phyloP scores from a whole-genome alignment of 2,329 filamentous ascomycete genomes.

The Pyricularia pennisetigena region DNA sequence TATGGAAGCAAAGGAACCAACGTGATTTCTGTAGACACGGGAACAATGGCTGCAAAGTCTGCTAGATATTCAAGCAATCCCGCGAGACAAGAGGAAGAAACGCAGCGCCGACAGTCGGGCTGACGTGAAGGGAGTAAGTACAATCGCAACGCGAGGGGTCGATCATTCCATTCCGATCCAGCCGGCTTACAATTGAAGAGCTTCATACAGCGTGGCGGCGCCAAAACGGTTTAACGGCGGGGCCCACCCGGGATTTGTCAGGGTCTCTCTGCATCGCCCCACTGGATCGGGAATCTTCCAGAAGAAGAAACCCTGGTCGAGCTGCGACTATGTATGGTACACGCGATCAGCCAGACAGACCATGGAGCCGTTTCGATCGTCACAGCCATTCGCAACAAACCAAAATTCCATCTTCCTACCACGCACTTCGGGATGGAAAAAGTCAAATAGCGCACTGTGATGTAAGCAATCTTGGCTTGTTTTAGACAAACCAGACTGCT shows the following conservation, averaged over 20 bases:
- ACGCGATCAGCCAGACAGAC: too few species aligned
- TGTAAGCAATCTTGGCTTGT: not conserved
- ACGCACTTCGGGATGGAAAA: not conserved
- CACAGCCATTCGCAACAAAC: too few species aligned
- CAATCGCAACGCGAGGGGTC: not conserved
- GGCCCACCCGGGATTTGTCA: not conserved
- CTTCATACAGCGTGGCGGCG: not conserved
- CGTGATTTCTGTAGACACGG: not conserved
- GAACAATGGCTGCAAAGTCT: not conserved
- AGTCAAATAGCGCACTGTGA: not conserved
- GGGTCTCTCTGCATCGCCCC: not conserved
- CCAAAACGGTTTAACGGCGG: not conserved
- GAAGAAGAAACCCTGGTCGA: not conserved
- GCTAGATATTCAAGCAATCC: not conserved
- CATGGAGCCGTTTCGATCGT: too few species aligned
- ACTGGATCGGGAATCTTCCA: slow-evolving; percentile 1
- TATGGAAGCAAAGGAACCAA: not conserved
- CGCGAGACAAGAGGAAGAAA: not conserved
- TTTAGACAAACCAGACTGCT: not conserved
- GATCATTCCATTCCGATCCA: not conserved
- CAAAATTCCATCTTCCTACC: not conserved
- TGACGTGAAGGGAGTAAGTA: not conserved
- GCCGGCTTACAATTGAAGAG: not conserved
- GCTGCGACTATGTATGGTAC: too few species aligned
- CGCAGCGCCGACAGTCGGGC: not conserved